phyloP scores from a whole-genome alignment of 2,329 filamentous ascomycete genomes.

The Botrytis aclada region DNA sequence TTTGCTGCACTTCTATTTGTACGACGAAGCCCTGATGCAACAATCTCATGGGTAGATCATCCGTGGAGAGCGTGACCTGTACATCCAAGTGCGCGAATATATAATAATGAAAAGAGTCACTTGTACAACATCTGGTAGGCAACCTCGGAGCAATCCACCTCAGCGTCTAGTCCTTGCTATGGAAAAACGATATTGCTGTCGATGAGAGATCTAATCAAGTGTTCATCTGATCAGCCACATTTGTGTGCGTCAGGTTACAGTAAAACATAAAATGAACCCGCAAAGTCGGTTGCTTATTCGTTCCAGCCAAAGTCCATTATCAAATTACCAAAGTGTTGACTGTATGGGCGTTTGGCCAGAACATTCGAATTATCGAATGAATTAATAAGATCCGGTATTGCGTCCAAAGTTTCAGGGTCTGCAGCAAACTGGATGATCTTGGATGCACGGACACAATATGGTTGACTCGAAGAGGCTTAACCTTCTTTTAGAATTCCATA shows the following conservation, averaged over 20 bases:
- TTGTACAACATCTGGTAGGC: constrained; percentile 1
- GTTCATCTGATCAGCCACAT: background rate
- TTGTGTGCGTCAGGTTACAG: background rate
- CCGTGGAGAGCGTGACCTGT: background rate
- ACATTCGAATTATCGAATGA: background rate
- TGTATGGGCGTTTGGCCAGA: background rate
- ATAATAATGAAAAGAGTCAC: background rate
- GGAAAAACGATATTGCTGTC: background rate
- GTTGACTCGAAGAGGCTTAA: background rate
- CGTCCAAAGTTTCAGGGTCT: background rate
- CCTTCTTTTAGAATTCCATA: background rate
- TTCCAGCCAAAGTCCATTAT: background rate
- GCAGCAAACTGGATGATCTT: background rate
- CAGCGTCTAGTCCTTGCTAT: background rate
- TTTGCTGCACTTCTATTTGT: background rate
- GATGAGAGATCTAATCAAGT: background rate
- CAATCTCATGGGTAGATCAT: background rate
- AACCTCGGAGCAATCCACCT: background rate
- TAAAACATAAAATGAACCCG: background rate
- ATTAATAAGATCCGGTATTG: background rate
- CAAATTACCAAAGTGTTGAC: background rate
- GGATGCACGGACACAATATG: background rate
- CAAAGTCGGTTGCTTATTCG: background rate
- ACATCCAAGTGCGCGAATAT: background rate
- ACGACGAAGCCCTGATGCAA: background rate